A percentile compares a stretch with the other conserved stretches of the same genome.
phyloP scores from a whole-genome alignment of 768 basidiomycete species.

The Lactifluus piperatus region DNA sequence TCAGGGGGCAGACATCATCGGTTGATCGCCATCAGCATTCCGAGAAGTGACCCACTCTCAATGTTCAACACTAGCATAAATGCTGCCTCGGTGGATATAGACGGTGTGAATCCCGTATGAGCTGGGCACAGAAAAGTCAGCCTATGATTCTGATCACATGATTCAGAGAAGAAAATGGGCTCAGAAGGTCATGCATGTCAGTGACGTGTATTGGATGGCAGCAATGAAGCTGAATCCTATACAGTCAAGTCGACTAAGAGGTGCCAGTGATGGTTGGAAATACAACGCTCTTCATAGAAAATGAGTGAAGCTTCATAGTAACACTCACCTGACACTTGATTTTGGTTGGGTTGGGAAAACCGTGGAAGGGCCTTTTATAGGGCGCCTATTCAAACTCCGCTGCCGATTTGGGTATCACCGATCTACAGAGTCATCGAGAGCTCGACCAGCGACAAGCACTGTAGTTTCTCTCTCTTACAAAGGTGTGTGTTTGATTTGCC shows the following conservation, averaged over 20 bases:
- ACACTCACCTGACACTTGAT: background rate
- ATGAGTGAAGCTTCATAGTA: background rate
- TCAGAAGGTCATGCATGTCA: conserved; percentile 72
- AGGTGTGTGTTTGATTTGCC: conserved; percentile 13
- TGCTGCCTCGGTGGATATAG: background rate
- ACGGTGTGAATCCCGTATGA: background rate
- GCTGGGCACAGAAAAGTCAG: conserved; percentile 3
- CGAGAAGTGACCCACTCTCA: too few species aligned
- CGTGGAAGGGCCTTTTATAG: background rate
- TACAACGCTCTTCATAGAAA: conserved; percentile 76
- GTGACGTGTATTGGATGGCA: conserved; percentile 39
- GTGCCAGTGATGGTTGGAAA: conserved; percentile 67
- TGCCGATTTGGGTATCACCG: background rate
- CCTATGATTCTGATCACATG: background rate
- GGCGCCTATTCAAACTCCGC: conserved; percentile 6
- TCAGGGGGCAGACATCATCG: background rate
- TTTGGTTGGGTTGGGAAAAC: too few species aligned
- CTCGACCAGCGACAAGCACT: background rate
- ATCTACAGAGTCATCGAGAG: background rate
- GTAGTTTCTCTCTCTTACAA: background rate
- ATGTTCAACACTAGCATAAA: background rate
- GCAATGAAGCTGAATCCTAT: conserved; percentile 24
- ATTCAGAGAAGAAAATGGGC: conserved; percentile 11
- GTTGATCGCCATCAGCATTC: too few species aligned
- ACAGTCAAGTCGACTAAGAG: conserved; percentile 79